Percentiles rank a stretch among this genome's conserved stretches.
Evolutionary conservation across 495 filamentous ascomycete species (phyloP).

Genomic region (Hypoxylon lenormandii): DNA sequence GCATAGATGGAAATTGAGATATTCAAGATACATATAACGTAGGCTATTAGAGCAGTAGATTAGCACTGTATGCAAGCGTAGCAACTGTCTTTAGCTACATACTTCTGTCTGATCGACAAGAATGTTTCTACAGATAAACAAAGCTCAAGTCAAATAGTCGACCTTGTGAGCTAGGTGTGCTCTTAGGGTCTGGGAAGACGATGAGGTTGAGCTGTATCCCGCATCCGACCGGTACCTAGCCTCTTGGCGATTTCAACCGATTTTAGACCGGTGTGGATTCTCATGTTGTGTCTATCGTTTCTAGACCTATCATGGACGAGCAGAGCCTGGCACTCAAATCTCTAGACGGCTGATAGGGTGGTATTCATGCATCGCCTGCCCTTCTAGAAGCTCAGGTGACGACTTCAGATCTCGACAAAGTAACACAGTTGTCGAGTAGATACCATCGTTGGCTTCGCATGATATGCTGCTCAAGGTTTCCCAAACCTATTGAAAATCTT

Average conservation of each 20-base stretch:
- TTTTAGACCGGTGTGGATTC: constrained; percentile 33
- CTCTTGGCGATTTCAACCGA: constrained; percentile 24
- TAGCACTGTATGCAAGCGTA: too few relatives aligned
- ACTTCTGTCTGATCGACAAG: too few relatives aligned
- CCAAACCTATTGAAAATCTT: neutral
- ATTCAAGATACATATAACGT: too few relatives aligned
- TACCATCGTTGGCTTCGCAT: constrained; percentile 1
- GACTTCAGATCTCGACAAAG: constrained; percentile 19
- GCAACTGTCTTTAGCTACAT: too few relatives aligned
- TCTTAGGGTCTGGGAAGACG: neutral
- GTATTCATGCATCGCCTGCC: constrained; percentile 21
- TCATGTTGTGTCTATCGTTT: constrained; percentile 12
- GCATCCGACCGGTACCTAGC: constrained; percentile 13
- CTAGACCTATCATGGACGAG: constrained; percentile 22
- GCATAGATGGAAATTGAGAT: too few relatives aligned
- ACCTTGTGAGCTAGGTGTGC: neutral
- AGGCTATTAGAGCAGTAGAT: too few relatives aligned
- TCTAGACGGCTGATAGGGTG: constrained; percentile 21
- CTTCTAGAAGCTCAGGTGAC: constrained; percentile 25
- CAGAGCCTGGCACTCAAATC: neutral
- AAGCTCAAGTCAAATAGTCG: neutral
- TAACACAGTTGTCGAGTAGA: neutral
- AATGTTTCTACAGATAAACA: too few relatives aligned
- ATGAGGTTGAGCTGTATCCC: constrained; percentile 12
- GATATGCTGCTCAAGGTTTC: neutral